Percentiles rank a stretch among this genome's conserved stretches.
These are phyloP conservation scores for Ustilago cynodontis DNA, from an alignment of 1,284 basidiomycete genomes.

Conservation along the genomic window DNA sequence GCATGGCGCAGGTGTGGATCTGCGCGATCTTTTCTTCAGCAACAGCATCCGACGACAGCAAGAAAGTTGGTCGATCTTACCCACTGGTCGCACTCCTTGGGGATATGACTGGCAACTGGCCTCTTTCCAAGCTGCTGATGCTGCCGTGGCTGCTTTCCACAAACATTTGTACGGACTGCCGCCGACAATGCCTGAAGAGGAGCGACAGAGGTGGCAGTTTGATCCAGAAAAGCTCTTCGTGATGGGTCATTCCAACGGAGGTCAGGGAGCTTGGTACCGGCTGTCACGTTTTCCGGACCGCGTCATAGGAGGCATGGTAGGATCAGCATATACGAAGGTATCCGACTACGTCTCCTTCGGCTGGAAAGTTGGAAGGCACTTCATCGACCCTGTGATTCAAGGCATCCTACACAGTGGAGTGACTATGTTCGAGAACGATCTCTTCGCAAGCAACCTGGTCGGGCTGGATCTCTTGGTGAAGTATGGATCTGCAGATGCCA, in stretches of 20 bases:
- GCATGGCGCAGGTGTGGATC: constrained; percentile 84
- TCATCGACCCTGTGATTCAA: constrained; percentile 79
- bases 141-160: constrained; percentile 74
- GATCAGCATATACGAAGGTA: constrained; percentile 71
- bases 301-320: constrained; percentile 73
- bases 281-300: constrained; percentile 82
- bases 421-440: constrained; percentile 85
- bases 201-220: constrained; percentile 28
- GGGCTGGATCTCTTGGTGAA: constrained; percentile 78
- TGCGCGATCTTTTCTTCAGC: constrained; percentile 69
- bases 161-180: constrained; percentile 36
- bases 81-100: constrained; percentile 76
- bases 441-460: constrained; percentile 82
- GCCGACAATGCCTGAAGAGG: constrained; percentile 13
- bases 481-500: constrained; percentile 81
- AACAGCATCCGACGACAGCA: constrained; percentile 75
- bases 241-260: constrained; percentile 91
- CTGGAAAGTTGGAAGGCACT: constrained; percentile 76
- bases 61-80: constrained; percentile 79
- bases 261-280: constrained; percentile 87
- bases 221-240: constrained; percentile 73
- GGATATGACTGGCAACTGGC: constrained; percentile 88
- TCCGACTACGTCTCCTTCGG: constrained; percentile 83
- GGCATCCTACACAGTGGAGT: constrained; percentile 80
- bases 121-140: constrained; percentile 76